Conservation (phyloP, 768 basidiomycete species). For the Rhizopogon roseolus region DNA sequence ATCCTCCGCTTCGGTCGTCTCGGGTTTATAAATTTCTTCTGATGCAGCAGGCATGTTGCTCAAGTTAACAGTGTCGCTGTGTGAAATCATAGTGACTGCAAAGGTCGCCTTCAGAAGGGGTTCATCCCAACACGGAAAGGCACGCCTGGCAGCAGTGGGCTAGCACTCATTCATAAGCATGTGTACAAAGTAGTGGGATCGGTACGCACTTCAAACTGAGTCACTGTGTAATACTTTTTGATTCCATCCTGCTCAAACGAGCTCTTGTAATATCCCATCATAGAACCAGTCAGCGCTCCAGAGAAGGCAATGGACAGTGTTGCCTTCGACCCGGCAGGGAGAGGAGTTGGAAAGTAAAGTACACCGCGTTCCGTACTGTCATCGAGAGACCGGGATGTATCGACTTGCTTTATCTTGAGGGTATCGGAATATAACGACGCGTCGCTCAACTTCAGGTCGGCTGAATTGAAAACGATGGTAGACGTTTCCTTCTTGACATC, state of each 20-base stretch:
- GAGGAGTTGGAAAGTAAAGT: slow-evolving; percentile 48
- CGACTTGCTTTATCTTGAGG: slow-evolving; percentile 41
- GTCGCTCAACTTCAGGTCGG: slow-evolving; percentile 51
- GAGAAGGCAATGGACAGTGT: slow-evolving; percentile 66
- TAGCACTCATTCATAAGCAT: slow-evolving; percentile 25
- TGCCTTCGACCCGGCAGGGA: slow-evolving; percentile 69
- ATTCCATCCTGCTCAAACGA: slow-evolving; percentile 59
- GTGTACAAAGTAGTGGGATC: background rate
- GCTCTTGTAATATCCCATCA: slow-evolving; percentile 84
- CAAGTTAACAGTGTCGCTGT: slow-evolving; percentile 66
- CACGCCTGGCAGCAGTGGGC: slow-evolving; percentile 81
- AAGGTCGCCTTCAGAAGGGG: slow-evolving; percentile 87
- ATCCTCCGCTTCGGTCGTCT: slow-evolving; percentile 22
- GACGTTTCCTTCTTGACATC: slow-evolving; percentile 59
- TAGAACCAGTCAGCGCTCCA: slow-evolving; percentile 60
- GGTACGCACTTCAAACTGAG: slow-evolving; percentile 75
- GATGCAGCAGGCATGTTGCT: slow-evolving; percentile 82
- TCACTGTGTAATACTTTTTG: slow-evolving; percentile 68
- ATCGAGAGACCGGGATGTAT: slow-evolving; percentile 50
- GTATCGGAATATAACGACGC: slow-evolving; percentile 54
- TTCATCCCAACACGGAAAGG: slow-evolving; percentile 93
- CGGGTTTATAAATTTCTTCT: slow-evolving; percentile 44
- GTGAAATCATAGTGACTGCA: slow-evolving; percentile 73
- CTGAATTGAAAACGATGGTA: slow-evolving; percentile 60
- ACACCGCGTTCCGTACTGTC: slow-evolving; percentile 59